Conservation (phyloP, 2,329 filamentous ascomycete species). For the Fusarium transvaalense region DNA sequence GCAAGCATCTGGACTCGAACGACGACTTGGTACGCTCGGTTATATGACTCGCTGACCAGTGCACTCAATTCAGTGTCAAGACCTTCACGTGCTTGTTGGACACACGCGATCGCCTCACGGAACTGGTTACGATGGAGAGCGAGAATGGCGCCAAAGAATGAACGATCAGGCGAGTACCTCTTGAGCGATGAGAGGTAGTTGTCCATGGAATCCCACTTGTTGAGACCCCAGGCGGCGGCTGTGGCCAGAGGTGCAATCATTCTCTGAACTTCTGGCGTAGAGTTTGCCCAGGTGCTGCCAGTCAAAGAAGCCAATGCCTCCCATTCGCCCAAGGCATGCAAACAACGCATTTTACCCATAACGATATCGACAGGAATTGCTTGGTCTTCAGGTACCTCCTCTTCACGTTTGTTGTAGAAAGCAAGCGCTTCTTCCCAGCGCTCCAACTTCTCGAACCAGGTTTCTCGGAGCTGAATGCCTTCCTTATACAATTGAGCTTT, state of each 20-base stretch:
- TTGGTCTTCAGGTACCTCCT: constrained; percentile 70
- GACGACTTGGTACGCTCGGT: constrained; percentile 96
- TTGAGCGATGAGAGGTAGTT: constrained; percentile 97
- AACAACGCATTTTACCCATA: constrained; percentile 99
- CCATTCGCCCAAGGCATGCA: constrained; percentile 98
- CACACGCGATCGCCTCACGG: constrained; percentile 87
- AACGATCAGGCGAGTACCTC: constrained; percentile 89
- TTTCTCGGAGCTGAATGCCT: constrained; percentile 92
- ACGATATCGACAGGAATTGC: constrained; percentile 87
- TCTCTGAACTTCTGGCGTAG: constrained; percentile 86
- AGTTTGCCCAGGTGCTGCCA: constrained; percentile 93
- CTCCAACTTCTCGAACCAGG: constrained; percentile 98
- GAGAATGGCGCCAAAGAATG: constrained; percentile 97
- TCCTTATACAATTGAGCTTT: constrained; percentile 97
- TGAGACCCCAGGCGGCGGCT: constrained; percentile 94
- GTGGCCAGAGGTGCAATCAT: constrained; percentile 94
- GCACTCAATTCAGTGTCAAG: constrained; percentile 96
- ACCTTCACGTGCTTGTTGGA: constrained; percentile 91
- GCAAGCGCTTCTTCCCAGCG: constrained; percentile 97
- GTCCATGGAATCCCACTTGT: constrained; percentile 99
- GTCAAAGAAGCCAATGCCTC: constrained; percentile 90
- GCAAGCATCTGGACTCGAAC: constrained; percentile 99
- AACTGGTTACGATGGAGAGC: constrained; percentile 97
- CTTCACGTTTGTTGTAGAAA: constrained; percentile 90
- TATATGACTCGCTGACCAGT: constrained; percentile 97